These are phyloP conservation scores for Balakata baccata DNA, from an alignment of 345 rosid genomes.

Conservation along the genomic window DNA sequence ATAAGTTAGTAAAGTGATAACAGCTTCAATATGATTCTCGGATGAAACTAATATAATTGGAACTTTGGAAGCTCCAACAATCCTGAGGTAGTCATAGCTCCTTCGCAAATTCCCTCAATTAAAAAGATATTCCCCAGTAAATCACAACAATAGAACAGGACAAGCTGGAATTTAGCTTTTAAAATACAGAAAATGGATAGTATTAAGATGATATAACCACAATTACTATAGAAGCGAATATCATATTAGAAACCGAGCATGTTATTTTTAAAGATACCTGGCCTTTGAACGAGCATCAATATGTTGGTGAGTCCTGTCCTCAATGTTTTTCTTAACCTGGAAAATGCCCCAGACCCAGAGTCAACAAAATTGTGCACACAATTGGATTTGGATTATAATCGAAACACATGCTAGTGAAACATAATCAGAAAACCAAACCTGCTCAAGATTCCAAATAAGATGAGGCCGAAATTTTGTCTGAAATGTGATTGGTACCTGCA, in stretches of 20 bases:
- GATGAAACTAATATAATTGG: no score
- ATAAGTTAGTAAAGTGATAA: no score
- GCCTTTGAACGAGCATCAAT: constrained; percentile 85
- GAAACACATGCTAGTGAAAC: not conserved
- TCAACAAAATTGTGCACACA: not conserved
- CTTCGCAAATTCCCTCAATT: not conserved
- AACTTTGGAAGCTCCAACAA: no score
- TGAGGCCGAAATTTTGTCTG: constrained; percentile 81
- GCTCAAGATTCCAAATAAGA: constrained; percentile 86
- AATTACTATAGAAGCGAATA: not conserved
- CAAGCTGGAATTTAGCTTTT: not conserved
- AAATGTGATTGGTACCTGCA: constrained; percentile 81
- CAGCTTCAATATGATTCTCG: no score
- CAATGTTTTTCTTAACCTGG: constrained; percentile 54
- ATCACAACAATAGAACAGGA: not conserved
- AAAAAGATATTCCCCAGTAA: not conserved
- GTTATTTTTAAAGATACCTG: constrained; percentile 44
- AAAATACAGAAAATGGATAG: not conserved
- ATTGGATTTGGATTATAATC: not conserved
- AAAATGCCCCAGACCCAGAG: constrained; percentile 13
- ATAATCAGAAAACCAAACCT: constrained; percentile 44
- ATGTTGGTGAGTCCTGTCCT: constrained; percentile 28
- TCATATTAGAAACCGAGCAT: not conserved
- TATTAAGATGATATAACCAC: not conserved
- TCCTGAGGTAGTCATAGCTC: no score